Evolutionary conservation across 192 early-diverging fungal species (phyloP).

Genomic region (Oehlia diaphana): DNA sequence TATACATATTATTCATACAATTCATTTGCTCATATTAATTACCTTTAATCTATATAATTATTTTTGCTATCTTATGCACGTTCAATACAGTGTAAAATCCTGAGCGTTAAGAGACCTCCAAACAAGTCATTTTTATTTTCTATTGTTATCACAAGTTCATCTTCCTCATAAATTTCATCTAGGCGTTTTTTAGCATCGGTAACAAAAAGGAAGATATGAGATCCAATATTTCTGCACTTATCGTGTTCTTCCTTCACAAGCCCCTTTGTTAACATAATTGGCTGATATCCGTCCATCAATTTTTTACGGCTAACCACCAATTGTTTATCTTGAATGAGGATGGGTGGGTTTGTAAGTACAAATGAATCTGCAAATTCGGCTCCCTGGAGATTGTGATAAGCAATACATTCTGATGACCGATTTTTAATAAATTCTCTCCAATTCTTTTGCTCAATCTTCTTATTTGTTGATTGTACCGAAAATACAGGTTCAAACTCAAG

Average conservation of each 20-base stretch:
- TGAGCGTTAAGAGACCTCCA: background rate
- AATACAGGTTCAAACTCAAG: too few relatives aligned
- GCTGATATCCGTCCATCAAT: background rate
- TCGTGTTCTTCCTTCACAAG: constrained; percentile 18
- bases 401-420: background rate
- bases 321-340: constrained; percentile 1
- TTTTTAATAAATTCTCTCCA: too few relatives aligned
- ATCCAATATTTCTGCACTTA: background rate
- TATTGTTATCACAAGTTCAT: background rate
- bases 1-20: too few relatives aligned
- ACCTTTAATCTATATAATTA: too few relatives aligned
- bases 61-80: too few relatives aligned
- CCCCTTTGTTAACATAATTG: background rate
- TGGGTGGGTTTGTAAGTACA: background rate
- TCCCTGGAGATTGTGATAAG: background rate
- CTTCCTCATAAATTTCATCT: background rate
- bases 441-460: too few relatives aligned
- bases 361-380: background rate
- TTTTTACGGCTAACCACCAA: background rate
- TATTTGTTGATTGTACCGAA: too few relatives aligned
- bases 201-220: background rate
- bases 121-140: background rate
- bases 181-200: background rate
- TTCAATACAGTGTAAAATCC: constrained; percentile 1
- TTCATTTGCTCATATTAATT: too few relatives aligned